These are phyloP conservation scores for Beverwykella pulmonaria DNA, from an alignment of 495 filamentous ascomycete genomes.

Conservation along the genomic window DNA sequence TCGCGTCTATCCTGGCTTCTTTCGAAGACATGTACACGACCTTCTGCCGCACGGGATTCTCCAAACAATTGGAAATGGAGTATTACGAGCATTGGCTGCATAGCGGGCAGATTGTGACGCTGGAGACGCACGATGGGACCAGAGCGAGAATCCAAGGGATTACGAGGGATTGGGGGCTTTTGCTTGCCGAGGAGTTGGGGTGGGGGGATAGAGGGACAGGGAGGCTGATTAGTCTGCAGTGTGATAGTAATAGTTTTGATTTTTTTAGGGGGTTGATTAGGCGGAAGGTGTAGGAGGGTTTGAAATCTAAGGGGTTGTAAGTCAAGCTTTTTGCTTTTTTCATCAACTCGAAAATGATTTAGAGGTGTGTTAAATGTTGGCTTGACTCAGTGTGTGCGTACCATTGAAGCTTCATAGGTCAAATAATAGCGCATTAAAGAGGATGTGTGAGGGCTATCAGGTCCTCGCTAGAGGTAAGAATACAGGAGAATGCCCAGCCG, in stretches of 20 bases:
- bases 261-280: conserved; percentile 89
- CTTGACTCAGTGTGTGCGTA: too few species aligned
- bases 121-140: conserved; percentile 80
- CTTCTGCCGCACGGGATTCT: conserved; percentile 75
- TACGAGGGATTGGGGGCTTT: conserved; percentile 81
- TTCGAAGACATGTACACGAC: conserved; percentile 77
- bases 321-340: too few species aligned
- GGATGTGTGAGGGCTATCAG: neutral
- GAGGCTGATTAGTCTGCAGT: conserved; percentile 80
- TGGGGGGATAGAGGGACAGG: conserved; percentile 74
- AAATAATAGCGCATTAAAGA: neutral
- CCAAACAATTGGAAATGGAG: conserved; percentile 65
- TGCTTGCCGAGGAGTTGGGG: conserved; percentile 79
- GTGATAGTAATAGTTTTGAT: conserved; percentile 98
- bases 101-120: conserved; percentile 81
- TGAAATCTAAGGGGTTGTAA: too few species aligned
- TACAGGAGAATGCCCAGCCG: neutral
- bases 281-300: conserved; percentile 68
- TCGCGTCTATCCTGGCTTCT: conserved; percentile 76
- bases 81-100: conserved; percentile 94
- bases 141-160: conserved; percentile 86
- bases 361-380: too few species aligned
- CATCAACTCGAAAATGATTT: too few species aligned
- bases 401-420: too few species aligned
- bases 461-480: neutral